A percentile compares a stretch with the other conserved stretches of the same genome.
These are phyloP conservation scores for Lactarius deliciosus DNA, from an alignment of 768 basidiomycete species.

Conservation along the genomic window DNA sequence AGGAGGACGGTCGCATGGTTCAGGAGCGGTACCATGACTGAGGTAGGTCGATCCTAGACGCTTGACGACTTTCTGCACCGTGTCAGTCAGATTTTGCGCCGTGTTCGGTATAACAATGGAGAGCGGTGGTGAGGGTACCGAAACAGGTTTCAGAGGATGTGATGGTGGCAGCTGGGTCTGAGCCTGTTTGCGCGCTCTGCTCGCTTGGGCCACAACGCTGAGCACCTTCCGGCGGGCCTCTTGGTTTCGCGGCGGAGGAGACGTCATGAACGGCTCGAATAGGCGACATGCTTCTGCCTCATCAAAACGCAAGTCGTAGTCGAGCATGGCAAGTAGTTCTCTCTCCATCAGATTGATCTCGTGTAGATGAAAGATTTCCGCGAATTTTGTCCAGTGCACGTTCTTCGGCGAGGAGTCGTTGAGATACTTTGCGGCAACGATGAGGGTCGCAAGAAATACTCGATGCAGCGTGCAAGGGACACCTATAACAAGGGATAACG, in stretches of 20 bases:
- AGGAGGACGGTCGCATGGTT: slow-evolving; percentile 13
- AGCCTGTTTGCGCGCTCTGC: slow-evolving; percentile 52
- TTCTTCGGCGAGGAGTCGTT: slow-evolving; percentile 98
- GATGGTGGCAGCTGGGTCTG: slow-evolving; percentile 40
- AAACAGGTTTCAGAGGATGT: neutral
- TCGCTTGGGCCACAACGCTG: slow-evolving; percentile 53
- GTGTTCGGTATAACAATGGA: slow-evolving; percentile 23
- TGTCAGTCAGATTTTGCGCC: slow-evolving; percentile 45
- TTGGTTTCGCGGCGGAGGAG: slow-evolving; percentile 30
- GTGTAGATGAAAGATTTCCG: slow-evolving; percentile 65
- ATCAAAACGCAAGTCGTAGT: slow-evolving; percentile 88
- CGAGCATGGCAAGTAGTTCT: slow-evolving; percentile 88
- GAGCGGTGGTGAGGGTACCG: slow-evolving; percentile 29
- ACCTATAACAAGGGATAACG: slow-evolving; percentile 39
- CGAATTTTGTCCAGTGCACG: slow-evolving; percentile 86
- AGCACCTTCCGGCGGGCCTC: slow-evolving; percentile 55
- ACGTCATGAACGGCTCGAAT: slow-evolving; percentile 68
- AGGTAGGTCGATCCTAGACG: slow-evolving; percentile 49
- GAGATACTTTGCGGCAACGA: slow-evolving; percentile 94
- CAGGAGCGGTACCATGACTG: slow-evolving; percentile 31
- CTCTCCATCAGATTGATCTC: slow-evolving; percentile 98
- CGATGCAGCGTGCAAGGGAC: slow-evolving; percentile 93
- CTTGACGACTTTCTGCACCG: slow-evolving; percentile 59
- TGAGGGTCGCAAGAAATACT: slow-evolving; percentile 93
- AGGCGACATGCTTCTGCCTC: slow-evolving; percentile 69